These are phyloP conservation scores for Decorospora gaudefroyi DNA, from an alignment of 2,329 filamentous ascomycete genomes.

Conservation along the genomic window DNA sequence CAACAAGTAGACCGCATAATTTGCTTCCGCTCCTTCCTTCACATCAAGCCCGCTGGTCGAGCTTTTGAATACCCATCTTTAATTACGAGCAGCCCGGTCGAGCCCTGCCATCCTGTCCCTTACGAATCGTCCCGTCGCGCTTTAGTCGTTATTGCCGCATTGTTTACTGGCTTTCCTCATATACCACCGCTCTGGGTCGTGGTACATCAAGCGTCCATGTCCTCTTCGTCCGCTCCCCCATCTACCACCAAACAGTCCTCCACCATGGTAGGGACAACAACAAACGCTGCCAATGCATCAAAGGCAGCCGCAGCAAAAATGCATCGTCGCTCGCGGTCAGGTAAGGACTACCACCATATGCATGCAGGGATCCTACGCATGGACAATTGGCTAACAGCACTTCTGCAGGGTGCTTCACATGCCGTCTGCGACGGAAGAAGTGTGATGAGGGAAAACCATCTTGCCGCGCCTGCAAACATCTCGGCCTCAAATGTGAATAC, in stretches of 20 bases:
- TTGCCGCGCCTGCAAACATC: slow-evolving; percentile 67
- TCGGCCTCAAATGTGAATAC: slow-evolving; percentile 91
- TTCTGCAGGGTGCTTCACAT: slow-evolving; percentile 66
- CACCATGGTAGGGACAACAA: slow-evolving; percentile 57
- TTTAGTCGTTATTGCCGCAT: slow-evolving; percentile 50
- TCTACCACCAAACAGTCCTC: slow-evolving; percentile 49
- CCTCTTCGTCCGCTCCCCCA: slow-evolving; percentile 52
- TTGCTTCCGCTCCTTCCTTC: slow-evolving; percentile 50
- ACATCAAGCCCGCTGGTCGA: slow-evolving; percentile 55
- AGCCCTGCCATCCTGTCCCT: slow-evolving; percentile 50
- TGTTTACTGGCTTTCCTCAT: slow-evolving; percentile 47
- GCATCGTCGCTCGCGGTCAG: slow-evolving; percentile 92
- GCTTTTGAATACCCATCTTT: slow-evolving; percentile 55
- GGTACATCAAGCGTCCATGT: slow-evolving; percentile 54
- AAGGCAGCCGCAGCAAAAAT: slow-evolving; percentile 73
- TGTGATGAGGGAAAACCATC: slow-evolving; percentile 69
- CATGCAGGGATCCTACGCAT: slow-evolving; percentile 47
- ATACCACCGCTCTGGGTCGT: slow-evolving; percentile 49
- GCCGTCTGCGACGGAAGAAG: slow-evolving; percentile 69
- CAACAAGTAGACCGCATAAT: slow-evolving; percentile 53
- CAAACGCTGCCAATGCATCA: slow-evolving; percentile 55
- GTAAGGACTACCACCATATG: slow-evolving; percentile 60
- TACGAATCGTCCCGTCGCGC: slow-evolving; percentile 49
- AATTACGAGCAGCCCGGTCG: slow-evolving; percentile 50
- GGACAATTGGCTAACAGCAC: slow-evolving; percentile 44